Evolutionary conservation across 1,284 basidiomycete species (phyloP), one percentile per base, ranked within the genome.

Genomic region (Heterobasidion irregulare): DNA sequence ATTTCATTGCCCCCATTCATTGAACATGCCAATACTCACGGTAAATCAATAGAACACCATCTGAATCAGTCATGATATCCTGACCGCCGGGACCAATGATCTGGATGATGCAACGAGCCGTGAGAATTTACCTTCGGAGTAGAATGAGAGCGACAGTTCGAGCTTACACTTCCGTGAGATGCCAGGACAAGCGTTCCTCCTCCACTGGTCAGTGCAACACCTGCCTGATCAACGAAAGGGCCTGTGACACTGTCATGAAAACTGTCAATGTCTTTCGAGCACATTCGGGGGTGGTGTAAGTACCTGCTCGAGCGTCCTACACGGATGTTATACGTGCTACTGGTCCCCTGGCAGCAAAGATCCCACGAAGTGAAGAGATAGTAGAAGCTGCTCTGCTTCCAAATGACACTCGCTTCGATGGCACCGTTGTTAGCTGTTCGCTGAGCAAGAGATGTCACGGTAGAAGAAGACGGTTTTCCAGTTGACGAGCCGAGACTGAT

Each of bases 291-390:
- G 12, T 12, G 26, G 34, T 36, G 6, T 6, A 33, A 65, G 33
- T 58, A 77, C 76, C 65, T 74, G 13, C 70, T 65, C 6, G 78
- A 73, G 34, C 80, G 72, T 10, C 77, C 77, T 34, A 83, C 80
- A 12, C 79, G 75, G 55, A 82, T 80, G 60, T 82, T 82, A 61
- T 83, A 83, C 0, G 79, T 82, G 64, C 77, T 78, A 9, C 65
- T 69, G 12, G 71, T 74, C 4, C 80, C 79, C 32, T 64, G 47
- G 66, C 82, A 83, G 66, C 81, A 83, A 1, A 67, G 69, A 60
- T 81, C 81, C 78, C 79, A 82, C 13, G 74, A 76, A 0, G 75
- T 74, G 66, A 83, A 83, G 32, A 84, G 70, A 60, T 83, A 83
- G 65, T 73, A 82, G 63, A 69, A 82, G 47, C 60, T 70, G 26